These are phyloP conservation scores for Arthrinium puccinioides DNA, from an alignment of 2,329 filamentous ascomycete species.

Conservation along the genomic window DNA sequence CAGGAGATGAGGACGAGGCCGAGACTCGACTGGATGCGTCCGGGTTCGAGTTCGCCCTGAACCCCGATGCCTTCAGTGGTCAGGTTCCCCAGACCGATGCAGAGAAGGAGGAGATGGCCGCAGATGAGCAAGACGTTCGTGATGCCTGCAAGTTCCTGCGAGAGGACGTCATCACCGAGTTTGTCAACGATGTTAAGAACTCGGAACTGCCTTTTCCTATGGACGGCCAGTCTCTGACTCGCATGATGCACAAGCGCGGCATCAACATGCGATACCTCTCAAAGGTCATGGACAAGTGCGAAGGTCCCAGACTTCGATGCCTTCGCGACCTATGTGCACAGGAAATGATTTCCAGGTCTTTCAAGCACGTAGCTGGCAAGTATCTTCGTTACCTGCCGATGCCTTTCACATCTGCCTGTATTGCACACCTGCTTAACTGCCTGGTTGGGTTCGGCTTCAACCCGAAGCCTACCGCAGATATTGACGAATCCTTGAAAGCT, in stretches of 20 bases:
- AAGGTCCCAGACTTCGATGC: conserved; percentile 66
- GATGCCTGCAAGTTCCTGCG: conserved; percentile 74
- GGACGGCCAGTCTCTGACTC: conserved; percentile 88
- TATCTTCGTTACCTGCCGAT: conserved; percentile 75
- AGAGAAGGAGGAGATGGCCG: conserved; percentile 75
- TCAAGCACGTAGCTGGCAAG: conserved; percentile 83
- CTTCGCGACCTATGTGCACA: conserved; percentile 72
- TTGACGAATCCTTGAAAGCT: conserved; percentile 64
- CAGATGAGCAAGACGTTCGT: conserved; percentile 84
- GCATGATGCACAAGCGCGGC: conserved; percentile 88
- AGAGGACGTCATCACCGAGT: conserved; percentile 70
- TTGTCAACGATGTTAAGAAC: conserved; percentile 81
- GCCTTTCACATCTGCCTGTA: conserved; percentile 70
- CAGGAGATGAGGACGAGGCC: conserved; percentile 28
- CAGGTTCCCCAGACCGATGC: conserved; percentile 84
- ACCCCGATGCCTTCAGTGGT: conserved; percentile 92
- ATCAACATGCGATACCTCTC: conserved; percentile 97
- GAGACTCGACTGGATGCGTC: conserved; percentile 77
- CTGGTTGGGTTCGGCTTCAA: conserved; percentile 74
- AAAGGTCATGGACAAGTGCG: conserved; percentile 64
- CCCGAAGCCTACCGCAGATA: conserved; percentile 66
- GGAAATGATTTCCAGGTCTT: conserved; percentile 91
- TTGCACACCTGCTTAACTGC: conserved; percentile 89
- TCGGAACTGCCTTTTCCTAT: conserved; percentile 96
- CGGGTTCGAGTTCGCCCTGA: conserved; percentile 80